Evolutionary conservation across 2,329 filamentous ascomycete genomes (phyloP).

Genomic region (Harringtonia aguacate): DNA sequence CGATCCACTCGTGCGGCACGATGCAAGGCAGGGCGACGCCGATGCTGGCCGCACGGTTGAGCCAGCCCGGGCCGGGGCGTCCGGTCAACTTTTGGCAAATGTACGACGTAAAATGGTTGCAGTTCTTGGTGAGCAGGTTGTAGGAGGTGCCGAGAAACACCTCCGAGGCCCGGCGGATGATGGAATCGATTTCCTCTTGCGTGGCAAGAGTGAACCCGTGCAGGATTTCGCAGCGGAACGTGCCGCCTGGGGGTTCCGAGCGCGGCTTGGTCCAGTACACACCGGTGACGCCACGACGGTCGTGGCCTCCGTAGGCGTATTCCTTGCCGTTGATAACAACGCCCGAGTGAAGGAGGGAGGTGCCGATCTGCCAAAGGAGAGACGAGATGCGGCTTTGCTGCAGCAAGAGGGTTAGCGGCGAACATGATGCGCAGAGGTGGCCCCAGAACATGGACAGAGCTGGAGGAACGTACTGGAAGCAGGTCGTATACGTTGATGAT

Average conservation of each 20-base stretch:
- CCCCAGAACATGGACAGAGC: not conserved
- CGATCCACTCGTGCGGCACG: conserved; percentile 73
- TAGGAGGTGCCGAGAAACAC: conserved; percentile 68
- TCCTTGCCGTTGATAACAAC: conserved; percentile 72
- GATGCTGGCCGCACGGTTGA: conserved; percentile 77
- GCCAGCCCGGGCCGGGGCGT: conserved; percentile 58
- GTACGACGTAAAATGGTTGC: conserved; percentile 78
- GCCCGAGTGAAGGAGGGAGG: conserved; percentile 70
- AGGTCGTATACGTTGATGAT: conserved; percentile 71
- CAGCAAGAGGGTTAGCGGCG: too few species aligned
- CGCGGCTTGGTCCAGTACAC: conserved; percentile 74
- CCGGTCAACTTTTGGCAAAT: conserved; percentile 65
- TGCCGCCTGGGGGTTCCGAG: conserved; percentile 64
- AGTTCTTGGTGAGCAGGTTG: conserved; percentile 74
- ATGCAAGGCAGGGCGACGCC: conserved; percentile 73
- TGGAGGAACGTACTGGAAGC: conserved; percentile 45
- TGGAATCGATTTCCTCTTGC: conserved; percentile 57
- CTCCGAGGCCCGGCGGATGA: conserved; percentile 57
- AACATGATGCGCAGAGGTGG: too few species aligned
- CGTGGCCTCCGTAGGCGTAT: conserved; percentile 79
- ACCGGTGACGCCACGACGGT: conserved; percentile 57
- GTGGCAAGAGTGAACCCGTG: conserved; percentile 69
- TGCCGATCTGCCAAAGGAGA: conserved; percentile 65
- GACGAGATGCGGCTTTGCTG: conserved; percentile 67
- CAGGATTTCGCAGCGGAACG: conserved; percentile 63